phyloP scores from a whole-genome alignment of 768 basidiomycete species.

The Lactarius sp. region DNA sequence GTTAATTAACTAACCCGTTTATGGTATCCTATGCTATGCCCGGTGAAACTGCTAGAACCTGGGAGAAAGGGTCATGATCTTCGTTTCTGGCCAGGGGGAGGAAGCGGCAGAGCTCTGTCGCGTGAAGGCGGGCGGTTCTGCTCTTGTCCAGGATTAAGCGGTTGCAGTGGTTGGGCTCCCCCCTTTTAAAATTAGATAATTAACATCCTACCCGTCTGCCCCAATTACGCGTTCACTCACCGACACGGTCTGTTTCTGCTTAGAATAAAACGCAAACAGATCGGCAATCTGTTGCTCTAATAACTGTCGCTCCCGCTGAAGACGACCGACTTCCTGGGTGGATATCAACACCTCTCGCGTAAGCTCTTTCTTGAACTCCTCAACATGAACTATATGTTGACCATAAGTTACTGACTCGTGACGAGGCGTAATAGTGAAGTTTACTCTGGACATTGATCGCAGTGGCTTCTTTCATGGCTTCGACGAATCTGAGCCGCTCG shows the following conservation, averaged over 20 bases:
- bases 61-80: not conserved
- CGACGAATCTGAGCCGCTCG: constrained; percentile 80
- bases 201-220: not conserved
- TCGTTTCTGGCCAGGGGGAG: constrained; percentile 12
- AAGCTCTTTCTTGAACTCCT: constrained; percentile 81
- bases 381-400: constrained; percentile 60
- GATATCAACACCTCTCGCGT: constrained; percentile 67
- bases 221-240: constrained; percentile 4
- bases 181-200: constrained; percentile 1
- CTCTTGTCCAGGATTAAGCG: constrained; percentile 8
- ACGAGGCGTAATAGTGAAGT: constrained; percentile 1
- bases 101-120: constrained; percentile 16
- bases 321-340: constrained; percentile 65
- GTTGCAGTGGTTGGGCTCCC: not conserved
- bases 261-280: constrained; percentile 66
- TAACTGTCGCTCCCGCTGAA: constrained; percentile 59
- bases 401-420: constrained; percentile 14
- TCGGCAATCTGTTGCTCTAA: constrained; percentile 71
- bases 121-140: constrained; percentile 8
- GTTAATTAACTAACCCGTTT: not conserved
- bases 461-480: constrained; percentile 94
- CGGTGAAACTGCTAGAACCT: not conserved
- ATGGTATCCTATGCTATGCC: not conserved
- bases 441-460: constrained; percentile 78
- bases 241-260: constrained; percentile 46